Evolutionary conservation across 768 basidiomycete species (phyloP).

Genomic region (Boletus sensibilis): DNA sequence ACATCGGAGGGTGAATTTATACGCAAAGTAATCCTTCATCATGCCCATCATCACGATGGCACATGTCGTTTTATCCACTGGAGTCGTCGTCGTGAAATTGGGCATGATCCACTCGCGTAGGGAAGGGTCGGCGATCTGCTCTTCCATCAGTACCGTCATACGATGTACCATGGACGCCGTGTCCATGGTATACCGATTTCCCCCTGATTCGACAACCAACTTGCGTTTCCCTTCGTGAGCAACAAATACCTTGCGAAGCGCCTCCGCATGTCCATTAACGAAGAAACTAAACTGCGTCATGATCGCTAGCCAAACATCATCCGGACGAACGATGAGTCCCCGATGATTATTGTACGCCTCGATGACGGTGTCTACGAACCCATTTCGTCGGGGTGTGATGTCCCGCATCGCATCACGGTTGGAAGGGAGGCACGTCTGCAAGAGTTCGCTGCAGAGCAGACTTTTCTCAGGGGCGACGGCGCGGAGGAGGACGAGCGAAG

Average conservation of each 20-base stretch:
- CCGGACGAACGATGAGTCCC: conserved; percentile 44
- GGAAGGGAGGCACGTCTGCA: conserved; percentile 30
- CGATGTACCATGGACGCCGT: conserved; percentile 29
- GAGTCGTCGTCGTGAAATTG: conserved; percentile 45
- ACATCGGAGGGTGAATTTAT: conserved; percentile 32
- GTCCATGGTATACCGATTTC: conserved; percentile 29
- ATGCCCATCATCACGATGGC: conserved; percentile 44
- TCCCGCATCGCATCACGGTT: conserved; percentile 23
- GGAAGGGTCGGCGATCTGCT: conserved; percentile 21
- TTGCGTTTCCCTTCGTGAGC: conserved; percentile 24
- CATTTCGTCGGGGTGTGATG: conserved; percentile 32
- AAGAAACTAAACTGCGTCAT: conserved; percentile 40
- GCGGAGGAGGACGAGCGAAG: conserved; percentile 22
- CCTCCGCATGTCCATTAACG: conserved; percentile 38
- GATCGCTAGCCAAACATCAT: conserved; percentile 46
- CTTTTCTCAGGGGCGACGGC: conserved; percentile 23
- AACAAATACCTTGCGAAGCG: conserved; percentile 34
- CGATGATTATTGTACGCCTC: conserved; percentile 37
- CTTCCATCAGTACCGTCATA: conserved; percentile 23
- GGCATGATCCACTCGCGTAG: conserved; percentile 44
- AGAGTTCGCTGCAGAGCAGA: conserved; percentile 21
- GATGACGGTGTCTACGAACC: conserved; percentile 37
- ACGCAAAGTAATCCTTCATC: conserved; percentile 42
- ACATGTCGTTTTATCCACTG: conserved; percentile 36
- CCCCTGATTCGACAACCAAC: conserved; percentile 25